These are phyloP conservation scores for Plantago coronopus DNA, from an alignment of 305 asterid genomes.

Conservation along the genomic window DNA sequence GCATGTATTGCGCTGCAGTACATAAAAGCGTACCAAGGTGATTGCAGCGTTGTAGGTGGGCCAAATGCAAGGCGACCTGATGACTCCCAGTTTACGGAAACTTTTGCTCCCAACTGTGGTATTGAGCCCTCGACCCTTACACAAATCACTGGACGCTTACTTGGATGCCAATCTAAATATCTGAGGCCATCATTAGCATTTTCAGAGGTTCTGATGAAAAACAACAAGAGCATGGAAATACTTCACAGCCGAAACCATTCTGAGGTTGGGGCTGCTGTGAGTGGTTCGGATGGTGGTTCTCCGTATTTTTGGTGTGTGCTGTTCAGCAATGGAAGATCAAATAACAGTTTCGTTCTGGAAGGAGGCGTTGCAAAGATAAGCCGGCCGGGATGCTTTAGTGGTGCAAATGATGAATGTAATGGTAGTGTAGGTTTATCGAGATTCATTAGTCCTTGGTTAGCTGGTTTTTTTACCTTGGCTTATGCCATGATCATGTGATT, in stretches of 20 bases:
- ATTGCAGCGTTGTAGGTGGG: conserved; percentile 70
- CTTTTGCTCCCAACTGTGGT: conserved; percentile 77
- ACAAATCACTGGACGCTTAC: conserved; percentile 74
- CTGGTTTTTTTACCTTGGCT: conserved; percentile 36
- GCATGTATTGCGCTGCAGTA: conserved; percentile 90
- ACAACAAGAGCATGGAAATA: conserved; percentile 51
- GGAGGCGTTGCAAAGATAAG: conserved; percentile 53
- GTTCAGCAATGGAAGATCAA: conserved; percentile 69
- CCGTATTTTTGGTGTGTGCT: conserved; percentile 88
- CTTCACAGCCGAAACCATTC: conserved; percentile 66
- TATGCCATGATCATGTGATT: conserved; percentile 33
- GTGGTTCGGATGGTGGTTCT: conserved; percentile 64
- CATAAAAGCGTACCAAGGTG: conserved; percentile 78
- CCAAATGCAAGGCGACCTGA: conserved; percentile 63
- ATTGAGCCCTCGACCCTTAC: conserved; percentile 51
- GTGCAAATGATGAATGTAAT: conserved; percentile 61
- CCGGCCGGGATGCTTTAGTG: conserved; percentile 86
- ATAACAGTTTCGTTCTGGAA: conserved; percentile 51
- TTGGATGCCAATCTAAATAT: conserved; percentile 76
- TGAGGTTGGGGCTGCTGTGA: conserved; percentile 90
- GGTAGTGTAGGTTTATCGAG: conserved; percentile 28
- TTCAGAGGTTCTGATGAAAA: conserved; percentile 56
- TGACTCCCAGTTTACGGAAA: conserved; percentile 54
- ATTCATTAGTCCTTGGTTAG: conserved; percentile 28
- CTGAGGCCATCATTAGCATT: conserved; percentile 53